Conservation (phyloP, 1,284 basidiomycete species). For the Thelephora terrestris region DNA sequence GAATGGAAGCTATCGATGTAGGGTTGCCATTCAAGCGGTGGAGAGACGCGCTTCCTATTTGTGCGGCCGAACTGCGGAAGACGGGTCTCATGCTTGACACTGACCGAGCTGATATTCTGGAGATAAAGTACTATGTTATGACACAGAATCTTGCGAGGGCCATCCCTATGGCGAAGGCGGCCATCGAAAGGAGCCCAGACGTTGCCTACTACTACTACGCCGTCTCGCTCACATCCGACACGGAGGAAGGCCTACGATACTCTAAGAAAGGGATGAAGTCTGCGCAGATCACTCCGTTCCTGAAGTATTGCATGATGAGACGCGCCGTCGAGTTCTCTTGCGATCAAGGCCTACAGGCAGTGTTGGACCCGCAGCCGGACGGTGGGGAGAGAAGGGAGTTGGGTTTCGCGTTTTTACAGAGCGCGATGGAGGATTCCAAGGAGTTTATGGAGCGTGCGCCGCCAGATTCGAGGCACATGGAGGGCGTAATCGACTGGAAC, state of each 20-base stretch:
- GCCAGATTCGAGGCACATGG: conserved; percentile 50
- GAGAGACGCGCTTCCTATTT: conserved; percentile 43
- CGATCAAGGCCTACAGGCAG: conserved; percentile 36
- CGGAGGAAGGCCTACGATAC: conserved; percentile 24
- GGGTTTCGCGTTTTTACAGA: conserved; percentile 45
- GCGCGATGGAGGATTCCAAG: conserved; percentile 48
- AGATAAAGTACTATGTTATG: conserved; percentile 47
- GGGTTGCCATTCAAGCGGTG: conserved; percentile 51
- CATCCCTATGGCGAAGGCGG: conserved; percentile 31
- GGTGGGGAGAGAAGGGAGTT: conserved; percentile 41
- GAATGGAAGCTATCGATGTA: conserved; percentile 26
- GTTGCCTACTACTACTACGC: conserved; percentile 50
- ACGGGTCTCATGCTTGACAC: conserved; percentile 27
- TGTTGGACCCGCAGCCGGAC: conserved; percentile 29
- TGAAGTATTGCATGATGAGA: conserved; percentile 42
- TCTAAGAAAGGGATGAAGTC: conserved; percentile 49
- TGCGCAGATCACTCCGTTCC: conserved; percentile 34
- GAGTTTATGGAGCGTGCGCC: conserved; percentile 43
- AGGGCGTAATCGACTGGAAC: conserved; percentile 45
- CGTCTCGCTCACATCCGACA: conserved; percentile 19
- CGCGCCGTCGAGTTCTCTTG: conserved; percentile 49
- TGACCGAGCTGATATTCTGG: conserved; percentile 47
- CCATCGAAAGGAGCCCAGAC: conserved; percentile 40
- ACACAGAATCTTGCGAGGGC: conserved; percentile 34
- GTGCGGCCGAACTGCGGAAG: conserved; percentile 40